A percentile compares a stretch with the other conserved stretches of the same genome.
These are phyloP conservation scores for Phytophthora multivora DNA, from an alignment of 352 stramenopile genomes.

Conservation along the genomic window DNA sequence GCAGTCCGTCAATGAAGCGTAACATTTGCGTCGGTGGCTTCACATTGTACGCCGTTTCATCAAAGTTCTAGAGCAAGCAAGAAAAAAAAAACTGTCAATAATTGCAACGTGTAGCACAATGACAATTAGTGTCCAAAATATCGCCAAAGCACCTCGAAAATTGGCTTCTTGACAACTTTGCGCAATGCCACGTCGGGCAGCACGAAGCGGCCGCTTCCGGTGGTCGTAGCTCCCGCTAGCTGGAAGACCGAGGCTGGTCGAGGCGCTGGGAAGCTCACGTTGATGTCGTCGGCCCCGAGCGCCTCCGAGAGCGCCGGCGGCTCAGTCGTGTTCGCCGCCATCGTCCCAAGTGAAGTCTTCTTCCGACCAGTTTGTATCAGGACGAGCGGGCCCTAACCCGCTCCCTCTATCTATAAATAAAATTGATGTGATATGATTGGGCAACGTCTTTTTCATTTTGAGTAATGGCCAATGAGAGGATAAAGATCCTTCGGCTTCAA, in stretches of 20 bases:
- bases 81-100: constrained; percentile 1
- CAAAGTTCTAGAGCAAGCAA: constrained; percentile 56
- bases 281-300: constrained; percentile 36
- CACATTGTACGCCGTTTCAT: constrained; percentile 68
- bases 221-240: constrained; percentile 33
- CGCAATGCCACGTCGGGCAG: constrained; percentile 63
- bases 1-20: constrained; percentile 80
- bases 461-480: constrained; percentile 26
- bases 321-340: constrained; percentile 26
- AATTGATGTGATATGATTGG: constrained; percentile 11
- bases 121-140: constrained; percentile 5
- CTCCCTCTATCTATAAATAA: constrained; percentile 30
- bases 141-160: constrained; percentile 61
- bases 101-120: constrained; percentile 3
- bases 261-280: constrained; percentile 31
- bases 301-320: constrained; percentile 12
- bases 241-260: constrained; percentile 47
- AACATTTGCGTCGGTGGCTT: constrained; percentile 82
- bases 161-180: constrained; percentile 69
- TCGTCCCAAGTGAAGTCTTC: constrained; percentile 29
- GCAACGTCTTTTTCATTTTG: not conserved
- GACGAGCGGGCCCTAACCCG: constrained; percentile 8
- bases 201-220: constrained; percentile 39
- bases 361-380: constrained; percentile 27
- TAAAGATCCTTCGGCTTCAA: constrained; percentile 24